phyloP scores from a whole-genome alignment of 371 early-diverging fungal genomes.

The Batkoa obscura region DNA sequence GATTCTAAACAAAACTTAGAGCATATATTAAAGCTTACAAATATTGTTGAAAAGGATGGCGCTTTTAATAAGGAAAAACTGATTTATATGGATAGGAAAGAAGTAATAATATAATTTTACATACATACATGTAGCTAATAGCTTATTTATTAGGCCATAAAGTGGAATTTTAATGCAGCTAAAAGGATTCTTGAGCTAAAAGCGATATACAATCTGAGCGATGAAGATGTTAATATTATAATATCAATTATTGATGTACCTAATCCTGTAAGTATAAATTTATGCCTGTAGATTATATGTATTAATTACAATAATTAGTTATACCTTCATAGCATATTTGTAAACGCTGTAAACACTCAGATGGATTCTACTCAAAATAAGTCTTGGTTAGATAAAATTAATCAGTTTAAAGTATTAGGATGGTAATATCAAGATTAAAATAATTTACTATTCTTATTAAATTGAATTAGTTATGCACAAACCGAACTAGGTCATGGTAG shows the following conservation, averaged over 20 bases:
- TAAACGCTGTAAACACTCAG: neutral
- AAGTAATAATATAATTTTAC: neutral
- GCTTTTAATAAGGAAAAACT: neutral
- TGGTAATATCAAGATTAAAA: conserved; percentile 12
- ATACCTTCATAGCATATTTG: neutral
- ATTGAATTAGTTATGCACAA: conserved; percentile 14
- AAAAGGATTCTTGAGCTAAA: neutral
- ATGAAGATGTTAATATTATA: neutral
- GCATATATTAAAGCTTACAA: too few species aligned
- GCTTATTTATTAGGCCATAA: too few species aligned
- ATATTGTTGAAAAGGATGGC: neutral
- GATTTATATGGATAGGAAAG: neutral
- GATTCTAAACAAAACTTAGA: too few species aligned
- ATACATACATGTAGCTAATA: too few species aligned
- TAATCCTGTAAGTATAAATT: neutral
- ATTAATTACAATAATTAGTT: neutral
- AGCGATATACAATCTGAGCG: neutral
- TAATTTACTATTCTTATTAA: neutral
- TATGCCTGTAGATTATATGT: neutral
- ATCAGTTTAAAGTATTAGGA: conserved; percentile 33
- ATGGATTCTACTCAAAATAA: conserved; percentile 17
- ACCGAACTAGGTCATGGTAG: conserved; percentile 22
- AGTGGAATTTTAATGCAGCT: too few species aligned
- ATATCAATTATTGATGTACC: neutral
- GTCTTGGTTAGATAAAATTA: conserved; percentile 28